Base-by-base conservation (phyloP, 2,329 filamentous ascomycete genomes). In the Orbilia oligospora region DNA sequence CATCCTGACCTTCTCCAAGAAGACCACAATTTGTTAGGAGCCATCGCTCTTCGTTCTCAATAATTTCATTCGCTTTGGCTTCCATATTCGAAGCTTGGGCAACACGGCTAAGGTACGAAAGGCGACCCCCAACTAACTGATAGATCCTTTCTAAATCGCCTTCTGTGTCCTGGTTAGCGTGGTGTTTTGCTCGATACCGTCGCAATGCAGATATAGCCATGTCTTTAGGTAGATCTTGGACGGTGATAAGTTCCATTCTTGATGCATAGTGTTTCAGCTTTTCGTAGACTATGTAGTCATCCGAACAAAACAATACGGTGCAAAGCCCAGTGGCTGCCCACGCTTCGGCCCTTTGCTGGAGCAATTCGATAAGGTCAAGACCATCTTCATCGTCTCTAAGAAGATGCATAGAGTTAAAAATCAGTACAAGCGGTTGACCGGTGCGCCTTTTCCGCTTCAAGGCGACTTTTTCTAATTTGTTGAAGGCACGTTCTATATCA, bases 391-490 rank as follows among this genome's bases (percentile, higher is more conserved):
- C 92, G 84, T 98, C 93, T 81, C 94, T 89, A 18, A 99, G 89
- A 18, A 99, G 87, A 85, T 99, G 96, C 83, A 94, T 91, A 81
- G 94, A 93, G 84, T 98, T 99, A 84, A 99, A 91, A 83, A 99
- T 97, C 79, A 99, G 85, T n/a, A 99, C 88, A 4, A 99, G 87
- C 0, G 96, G 96, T 51, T 81, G 81, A 8, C 89, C 88, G 0
- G 83, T 84, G 75, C 84, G 86, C 36, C 88, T 86, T 53, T 94
- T 88, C 65, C 92, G 88, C 81, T 87, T 87, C 73, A 99, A 86
- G 0, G 96, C 96, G 6, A 98, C 93, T 84, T 99, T 99, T 83
- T 99, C 96, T 10, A 99, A 86, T 85, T 99, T 99, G 87, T 99
- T 99, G 84, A 99, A 91, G 0, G 96, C 96, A 30, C 96, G 90